Base-by-base conservation (phyloP, 2,329 filamentous ascomycete genomes). In the Aspergillus brunneoviolaceus region DNA sequence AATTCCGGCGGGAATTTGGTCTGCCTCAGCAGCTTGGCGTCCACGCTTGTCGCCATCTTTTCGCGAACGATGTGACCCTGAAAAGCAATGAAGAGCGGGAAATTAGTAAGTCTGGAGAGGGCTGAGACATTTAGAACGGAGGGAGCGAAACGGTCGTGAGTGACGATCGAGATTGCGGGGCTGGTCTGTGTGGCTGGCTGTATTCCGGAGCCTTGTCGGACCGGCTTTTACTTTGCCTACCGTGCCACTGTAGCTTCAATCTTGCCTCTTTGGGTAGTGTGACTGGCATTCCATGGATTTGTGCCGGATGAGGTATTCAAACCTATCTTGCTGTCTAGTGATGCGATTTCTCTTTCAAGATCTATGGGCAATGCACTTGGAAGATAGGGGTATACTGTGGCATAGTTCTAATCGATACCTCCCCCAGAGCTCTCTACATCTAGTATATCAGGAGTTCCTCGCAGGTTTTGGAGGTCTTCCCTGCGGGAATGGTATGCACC, bases 1-100 rank as follows among this genome's bases (percentile, higher is more conserved):
- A 98, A 99, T 73, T 97, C 92, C 7, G 89, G 84, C 50, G 95
- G 95, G 65, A 97, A 98, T 73, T 96, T 97, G 58, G 93, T 98
- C 76, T 89, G 88, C 83, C 89, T 91, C 59, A 97, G 81, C 70
- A 96, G 85, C 82, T 96, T 96, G 66, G 90, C 89, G 77, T 97
- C 94, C 63, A 95, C 91, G 66, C 87, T 90, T 57, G 89, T 88
- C 68, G 91, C 89, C 91, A 95, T 95, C 66, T 65, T 80, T 55
- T 39, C 84, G 86, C 49, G 16, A 10, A 29, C 16, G 49, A 12
- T 39, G 33, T 14, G 27, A 33, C 21, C 39, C 21, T 16, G 16
- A 25, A n/a, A n/a, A 42, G 33, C 4, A 14, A 35, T 52, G 48
- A 56, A 7, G 33, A 12, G 53, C 31, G 19, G 31, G 12, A 27